phyloP scores from a whole-genome alignment of 2,329 filamentous ascomycete species.

The Fusarium agapanthi region DNA sequence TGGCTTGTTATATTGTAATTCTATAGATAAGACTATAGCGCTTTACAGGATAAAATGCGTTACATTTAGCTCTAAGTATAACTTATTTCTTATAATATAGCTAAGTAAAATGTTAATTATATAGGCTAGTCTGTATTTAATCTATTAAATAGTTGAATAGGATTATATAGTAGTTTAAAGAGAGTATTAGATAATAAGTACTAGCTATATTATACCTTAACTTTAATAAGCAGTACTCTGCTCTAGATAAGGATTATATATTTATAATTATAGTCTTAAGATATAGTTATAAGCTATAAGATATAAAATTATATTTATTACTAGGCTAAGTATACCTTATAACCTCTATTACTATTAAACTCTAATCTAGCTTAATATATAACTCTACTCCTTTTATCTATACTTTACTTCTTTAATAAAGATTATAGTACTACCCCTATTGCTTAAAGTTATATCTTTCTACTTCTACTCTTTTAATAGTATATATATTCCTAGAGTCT shows the following conservation, averaged over 20 bases:
- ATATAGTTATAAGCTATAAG: fast-evolving
- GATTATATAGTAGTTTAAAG: fast-evolving
- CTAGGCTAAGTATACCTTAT: neutral
- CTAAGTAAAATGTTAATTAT: fast-evolving
- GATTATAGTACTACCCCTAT: fast-evolving
- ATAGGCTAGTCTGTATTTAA: fast-evolving
- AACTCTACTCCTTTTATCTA: too few relatives aligned
- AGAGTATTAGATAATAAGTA: fast-evolving
- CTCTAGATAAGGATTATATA: fast-evolving
- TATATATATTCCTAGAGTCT: neutral
- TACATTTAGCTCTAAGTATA: neutral
- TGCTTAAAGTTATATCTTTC: fast-evolving
- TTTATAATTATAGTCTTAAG: fast-evolving
- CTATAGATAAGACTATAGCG: fast-evolving
- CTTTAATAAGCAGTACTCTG: neutral
- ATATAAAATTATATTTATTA: fast-evolving
- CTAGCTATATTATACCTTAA: fast-evolving
- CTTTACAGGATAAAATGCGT: fast-evolving
- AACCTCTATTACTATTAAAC: too few relatives aligned
- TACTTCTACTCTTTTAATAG: neutral
- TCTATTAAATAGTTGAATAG: neutral
- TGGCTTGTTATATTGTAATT: fast-evolving
- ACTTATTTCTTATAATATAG: too few relatives aligned
- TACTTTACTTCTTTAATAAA: fast-evolving
- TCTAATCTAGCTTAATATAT: too few relatives aligned